Evolutionary conservation across 257 asterid genomes (phyloP).

Genomic region (Striga asiatica): DNA sequence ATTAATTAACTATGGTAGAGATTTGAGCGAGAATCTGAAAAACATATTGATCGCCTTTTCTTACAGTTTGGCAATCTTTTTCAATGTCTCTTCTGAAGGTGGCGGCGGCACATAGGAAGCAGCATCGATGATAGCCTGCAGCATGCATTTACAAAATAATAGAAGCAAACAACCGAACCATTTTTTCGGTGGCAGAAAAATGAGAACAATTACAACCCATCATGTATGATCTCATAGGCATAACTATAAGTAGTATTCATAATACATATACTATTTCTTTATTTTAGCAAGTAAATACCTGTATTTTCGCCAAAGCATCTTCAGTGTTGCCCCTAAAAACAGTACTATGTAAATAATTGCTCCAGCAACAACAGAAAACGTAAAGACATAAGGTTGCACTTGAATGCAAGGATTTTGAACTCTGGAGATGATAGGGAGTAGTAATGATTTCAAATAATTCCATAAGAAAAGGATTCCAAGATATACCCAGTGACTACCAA

Average conservation of each 20-base stretch:
- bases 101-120: conserved; percentile 93
- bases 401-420: too few species aligned
- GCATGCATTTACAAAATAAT: conserved; percentile 9
- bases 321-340: conserved; percentile 62
- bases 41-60: too few species aligned
- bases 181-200: neutral
- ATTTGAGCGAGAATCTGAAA: too few species aligned
- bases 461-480: too few species aligned
- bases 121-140: conserved; percentile 82
- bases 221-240: neutral
- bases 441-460: too few species aligned
- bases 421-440: too few species aligned
- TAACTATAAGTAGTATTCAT: neutral
- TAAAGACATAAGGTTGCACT: too few species aligned
- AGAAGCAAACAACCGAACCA: neutral
- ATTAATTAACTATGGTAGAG: too few species aligned
- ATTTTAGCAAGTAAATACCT: conserved; percentile 54
- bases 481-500: too few species aligned
- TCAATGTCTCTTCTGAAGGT: conserved; percentile 71
- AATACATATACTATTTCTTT: neutral
- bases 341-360: conserved; percentile 10
- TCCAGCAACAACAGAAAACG: conserved; percentile 10
- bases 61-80: conserved; percentile 71
- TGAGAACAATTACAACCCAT: neutral
- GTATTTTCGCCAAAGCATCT: conserved; percentile 80